phyloP scores from a whole-genome alignment of 768 basidiomycete species.

The Suillus subalutaceus region DNA sequence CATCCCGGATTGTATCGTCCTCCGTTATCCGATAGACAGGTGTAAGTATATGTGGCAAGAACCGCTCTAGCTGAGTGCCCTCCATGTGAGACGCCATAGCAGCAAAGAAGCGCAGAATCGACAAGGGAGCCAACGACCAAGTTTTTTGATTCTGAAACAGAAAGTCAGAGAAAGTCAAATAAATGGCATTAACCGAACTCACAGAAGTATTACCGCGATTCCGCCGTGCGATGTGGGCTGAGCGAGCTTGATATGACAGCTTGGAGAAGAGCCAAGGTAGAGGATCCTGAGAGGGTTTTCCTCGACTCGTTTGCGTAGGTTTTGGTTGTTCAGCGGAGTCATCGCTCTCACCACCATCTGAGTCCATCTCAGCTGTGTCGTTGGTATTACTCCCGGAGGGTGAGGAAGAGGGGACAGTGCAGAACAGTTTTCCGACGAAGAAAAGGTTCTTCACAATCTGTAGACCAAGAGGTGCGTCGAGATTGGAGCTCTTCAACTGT shows the following conservation, averaged over 20 bases:
- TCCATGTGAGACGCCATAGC: constrained; percentile 83
- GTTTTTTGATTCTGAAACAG: constrained; percentile 51
- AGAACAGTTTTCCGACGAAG: constrained; percentile 88
- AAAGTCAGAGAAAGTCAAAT: constrained; percentile 2
- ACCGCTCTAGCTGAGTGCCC: constrained; percentile 55
- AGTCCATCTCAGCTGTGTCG: constrained; percentile 33
- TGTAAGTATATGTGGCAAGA: constrained; percentile 81
- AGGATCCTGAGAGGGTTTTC: constrained; percentile 42
- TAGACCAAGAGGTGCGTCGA: constrained; percentile 71
- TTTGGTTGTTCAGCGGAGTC: constrained; percentile 5
- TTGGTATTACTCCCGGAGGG: constrained; percentile 22
- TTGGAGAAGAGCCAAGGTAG: constrained; percentile 95
- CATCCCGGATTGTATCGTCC: constrained; percentile 81
- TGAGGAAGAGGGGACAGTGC: constrained; percentile 37
- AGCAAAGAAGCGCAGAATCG: constrained; percentile 90
- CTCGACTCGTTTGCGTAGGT: constrained; percentile 1
- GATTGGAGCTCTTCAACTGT: constrained; percentile 80
- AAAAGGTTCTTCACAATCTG: constrained; percentile 94
- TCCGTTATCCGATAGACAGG: constrained; percentile 88
- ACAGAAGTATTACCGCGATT: constrained; percentile 53
- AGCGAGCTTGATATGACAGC: constrained; percentile 83
- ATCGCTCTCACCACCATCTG: constrained; percentile 29
- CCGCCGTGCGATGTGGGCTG: constrained; percentile 71
- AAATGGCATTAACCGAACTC: constrained; percentile 25
- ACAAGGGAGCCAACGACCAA: constrained; percentile 82